Percentiles rank a stretch among this genome's conserved stretches.
Evolutionary conservation across 371 early-diverging fungal species (phyloP).

Genomic region (Mortierella sp.): DNA sequence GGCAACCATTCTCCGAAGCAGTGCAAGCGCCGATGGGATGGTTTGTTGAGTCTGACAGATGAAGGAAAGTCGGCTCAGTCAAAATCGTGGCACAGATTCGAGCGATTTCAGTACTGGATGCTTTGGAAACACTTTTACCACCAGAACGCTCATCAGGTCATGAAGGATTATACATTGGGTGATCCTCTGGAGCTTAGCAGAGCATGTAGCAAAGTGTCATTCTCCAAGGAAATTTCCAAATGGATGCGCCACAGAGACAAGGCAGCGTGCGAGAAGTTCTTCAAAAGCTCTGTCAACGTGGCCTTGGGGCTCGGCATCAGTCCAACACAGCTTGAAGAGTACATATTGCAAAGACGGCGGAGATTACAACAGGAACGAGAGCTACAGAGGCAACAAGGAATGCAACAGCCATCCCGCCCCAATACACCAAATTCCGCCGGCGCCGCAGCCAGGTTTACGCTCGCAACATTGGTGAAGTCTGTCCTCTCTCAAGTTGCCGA

Average conservation of each 20-base stretch:
- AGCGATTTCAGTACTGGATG: conserved; percentile 44
- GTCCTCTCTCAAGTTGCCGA: conserved; percentile 17
- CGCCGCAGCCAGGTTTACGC: neutral
- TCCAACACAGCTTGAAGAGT: neutral
- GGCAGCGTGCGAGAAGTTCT: conserved; percentile 22
- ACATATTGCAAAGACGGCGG: neutral
- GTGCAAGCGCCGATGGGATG: conserved; percentile 43
- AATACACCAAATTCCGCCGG: neutral
- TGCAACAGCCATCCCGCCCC: neutral
- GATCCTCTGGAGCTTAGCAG: neutral
- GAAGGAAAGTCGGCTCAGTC: conserved; percentile 24
- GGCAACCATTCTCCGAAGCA: conserved; percentile 45
- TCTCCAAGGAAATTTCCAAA: conserved; percentile 25
- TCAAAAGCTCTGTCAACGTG: conserved; percentile 4
- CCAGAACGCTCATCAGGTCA: neutral
- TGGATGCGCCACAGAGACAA: conserved; percentile 41
- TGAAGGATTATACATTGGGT: neutral
- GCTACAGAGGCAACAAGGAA: neutral
- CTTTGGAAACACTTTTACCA: conserved; percentile 28
- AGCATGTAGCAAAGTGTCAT: conserved; percentile 9
- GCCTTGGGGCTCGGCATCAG: conserved; percentile 3
- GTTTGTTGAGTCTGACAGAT: conserved; percentile 19
- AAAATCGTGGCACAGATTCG: conserved; percentile 32
- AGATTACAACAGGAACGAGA: neutral
- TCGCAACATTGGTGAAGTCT: conserved; percentile 1